Conservation (phyloP, 2,329 filamentous ascomycete genomes). For the Hypoxylon sp. region DNA sequence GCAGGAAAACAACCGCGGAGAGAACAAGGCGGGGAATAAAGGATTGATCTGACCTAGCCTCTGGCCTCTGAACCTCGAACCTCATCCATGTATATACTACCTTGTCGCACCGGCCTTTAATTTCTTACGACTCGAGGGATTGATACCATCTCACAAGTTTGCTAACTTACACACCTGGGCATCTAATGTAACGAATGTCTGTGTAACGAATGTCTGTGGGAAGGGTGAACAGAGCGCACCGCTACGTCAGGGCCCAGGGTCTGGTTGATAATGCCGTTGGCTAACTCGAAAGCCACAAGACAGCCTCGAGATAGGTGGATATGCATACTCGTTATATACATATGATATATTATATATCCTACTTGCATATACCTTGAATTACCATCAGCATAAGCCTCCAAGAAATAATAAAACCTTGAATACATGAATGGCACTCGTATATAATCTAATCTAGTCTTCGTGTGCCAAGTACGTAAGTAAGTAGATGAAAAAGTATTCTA, state of each 20-base stretch:
- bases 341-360: not conserved
- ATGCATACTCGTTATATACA: conserved; percentile 13
- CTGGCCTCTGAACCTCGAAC: not conserved
- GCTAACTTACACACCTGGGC: too few relatives aligned
- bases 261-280: not conserved
- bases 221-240: too few relatives aligned
- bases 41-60: not conserved
- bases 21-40: conserved; percentile 4
- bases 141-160: not conserved
- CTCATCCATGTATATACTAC: not conserved
- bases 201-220: too few relatives aligned
- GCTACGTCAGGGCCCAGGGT: not conserved
- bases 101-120: not conserved
- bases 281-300: not conserved
- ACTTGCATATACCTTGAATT: too few relatives aligned
- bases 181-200: too few relatives aligned
- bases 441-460: too few relatives aligned
- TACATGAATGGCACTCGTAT: not conserved
- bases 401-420: too few relatives aligned
- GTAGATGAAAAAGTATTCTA: not conserved
- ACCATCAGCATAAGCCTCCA: too few relatives aligned
- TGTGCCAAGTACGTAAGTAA: not conserved
- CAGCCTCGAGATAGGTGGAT: conserved; percentile 1
- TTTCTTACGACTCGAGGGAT: not conserved
- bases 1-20: not conserved